Base-by-base conservation (phyloP, 2,329 filamentous ascomycete genomes). In the Fusarium luffae region DNA sequence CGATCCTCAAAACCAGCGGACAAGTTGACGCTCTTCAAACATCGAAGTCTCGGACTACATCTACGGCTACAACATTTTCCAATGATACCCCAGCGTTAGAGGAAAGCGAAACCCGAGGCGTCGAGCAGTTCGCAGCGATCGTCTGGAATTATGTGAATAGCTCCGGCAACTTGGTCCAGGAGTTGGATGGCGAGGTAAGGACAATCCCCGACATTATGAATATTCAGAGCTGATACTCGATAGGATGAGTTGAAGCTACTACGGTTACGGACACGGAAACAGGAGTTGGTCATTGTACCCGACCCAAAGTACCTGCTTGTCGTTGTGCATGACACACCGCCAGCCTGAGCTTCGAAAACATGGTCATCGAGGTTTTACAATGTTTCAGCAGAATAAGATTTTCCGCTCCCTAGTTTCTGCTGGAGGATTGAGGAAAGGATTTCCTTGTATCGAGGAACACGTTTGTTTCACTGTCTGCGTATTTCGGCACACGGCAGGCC, bases 221-320 rank as follows among this genome's bases (percentile, higher is more conserved):
- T 63, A 21, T 56, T 25, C 37, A 57, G 19, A 21, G 42, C 77
- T 79, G 54, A 79, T 58, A n/a, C 21, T 47, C 3, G 34, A 52
- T 68, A 91, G 85, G 93, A 96, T 74, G 92, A 94, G 77, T 80
- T 94, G 68, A 93, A 90, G 80, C 83, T 96, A 49, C 80, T 96
- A 54, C 86, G 92, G 68, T 77, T 97, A 69, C 87, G 93, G 70
- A 95, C 92, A n/a, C 93, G 90, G 83, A 94, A 92, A 79, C 92
- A 94, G 73, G 93, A 97, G 79, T 82, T 96, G 67, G 91, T 96
- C 63, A 93, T 96, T 75, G 91, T 95, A 21, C 92, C 92, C 78
- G 93, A 95, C 78, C 76, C 87, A 42, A 94, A 93, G 76, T 97
- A 92, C 79, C 83, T 96, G 48, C 85, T 95, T 40, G 88, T 94